Evolutionary conservation across 2,329 filamentous ascomycete species (phyloP).

Genomic region (Furcasterigmium furcatum): DNA sequence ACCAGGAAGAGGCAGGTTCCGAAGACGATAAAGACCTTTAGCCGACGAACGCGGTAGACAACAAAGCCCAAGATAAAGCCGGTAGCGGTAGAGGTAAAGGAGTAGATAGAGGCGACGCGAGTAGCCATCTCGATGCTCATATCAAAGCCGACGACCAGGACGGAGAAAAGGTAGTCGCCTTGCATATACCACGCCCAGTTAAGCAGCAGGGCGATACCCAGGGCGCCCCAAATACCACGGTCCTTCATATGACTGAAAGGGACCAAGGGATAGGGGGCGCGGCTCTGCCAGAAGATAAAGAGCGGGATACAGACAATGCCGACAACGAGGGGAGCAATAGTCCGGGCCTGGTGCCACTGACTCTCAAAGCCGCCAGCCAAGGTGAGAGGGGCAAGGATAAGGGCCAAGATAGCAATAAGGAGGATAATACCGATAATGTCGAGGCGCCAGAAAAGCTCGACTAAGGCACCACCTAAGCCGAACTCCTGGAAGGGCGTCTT

Average conservation of each 20-base stretch:
- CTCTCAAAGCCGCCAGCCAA: conserved; percentile 38
- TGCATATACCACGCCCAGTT: conserved; percentile 63
- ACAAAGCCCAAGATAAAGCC: conserved; percentile 55
- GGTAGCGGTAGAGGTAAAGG: conserved; percentile 52
- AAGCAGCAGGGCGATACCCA: conserved; percentile 55
- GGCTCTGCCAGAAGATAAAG: conserved; percentile 46
- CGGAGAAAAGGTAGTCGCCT: conserved; percentile 61
- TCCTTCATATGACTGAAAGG: conserved; percentile 61
- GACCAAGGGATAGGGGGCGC: conserved; percentile 50
- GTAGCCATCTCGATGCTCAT: conserved; percentile 54
- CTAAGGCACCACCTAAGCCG: conserved; percentile 25
- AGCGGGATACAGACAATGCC: conserved; percentile 44
- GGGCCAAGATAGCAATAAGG: conserved; percentile 41
- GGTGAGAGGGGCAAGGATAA: conserved; percentile 41
- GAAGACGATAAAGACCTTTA: conserved; percentile 61
- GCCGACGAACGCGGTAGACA: conserved; percentile 52
- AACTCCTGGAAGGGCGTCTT: conserved; percentile 25
- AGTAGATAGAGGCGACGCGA: conserved; percentile 58
- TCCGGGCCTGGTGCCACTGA: conserved; percentile 31
- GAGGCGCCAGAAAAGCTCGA: conserved; percentile 42
- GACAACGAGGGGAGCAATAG: conserved; percentile 41
- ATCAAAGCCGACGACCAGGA: conserved; percentile 59
- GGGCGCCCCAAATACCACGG: conserved; percentile 58
- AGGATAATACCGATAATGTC: conserved; percentile 42
- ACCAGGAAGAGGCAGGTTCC: conserved; percentile 60